A percentile compares a stretch with the other conserved stretches of the same genome.
Evolutionary conservation across 495 filamentous ascomycete genomes (phyloP).

Genomic region (Chlorociboria aeruginascens): DNA sequence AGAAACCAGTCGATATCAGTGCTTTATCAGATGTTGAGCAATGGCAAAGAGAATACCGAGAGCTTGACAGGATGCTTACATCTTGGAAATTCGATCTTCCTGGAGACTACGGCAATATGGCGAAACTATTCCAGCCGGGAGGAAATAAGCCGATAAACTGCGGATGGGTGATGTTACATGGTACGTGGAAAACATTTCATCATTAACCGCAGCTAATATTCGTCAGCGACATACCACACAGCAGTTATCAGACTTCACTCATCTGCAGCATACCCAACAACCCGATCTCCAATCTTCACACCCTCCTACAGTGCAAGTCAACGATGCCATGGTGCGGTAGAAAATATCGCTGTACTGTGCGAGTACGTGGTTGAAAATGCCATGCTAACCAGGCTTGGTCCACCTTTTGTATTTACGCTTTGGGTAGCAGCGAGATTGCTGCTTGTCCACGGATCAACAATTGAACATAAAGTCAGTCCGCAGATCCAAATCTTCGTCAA

Average conservation of each 20-base stretch:
- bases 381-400: slow-evolving; percentile 68
- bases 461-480: slow-evolving; percentile 66
- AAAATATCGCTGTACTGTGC: slow-evolving; percentile 68
- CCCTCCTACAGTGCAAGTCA: slow-evolving; percentile 75
- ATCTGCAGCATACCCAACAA: slow-evolving; percentile 85
- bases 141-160: slow-evolving; percentile 59
- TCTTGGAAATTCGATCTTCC: slow-evolving; percentile 78
- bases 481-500: slow-evolving; percentile 72
- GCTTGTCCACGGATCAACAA: slow-evolving; percentile 77
- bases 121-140: slow-evolving; percentile 52
- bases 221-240: slow-evolving; percentile 34
- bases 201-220: slow-evolving; percentile 18
- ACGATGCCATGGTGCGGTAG: slow-evolving; percentile 67
- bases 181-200: slow-evolving; percentile 40
- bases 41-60: slow-evolving; percentile 79
- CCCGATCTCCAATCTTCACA: slow-evolving; percentile 72
- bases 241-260: slow-evolving; percentile 83
- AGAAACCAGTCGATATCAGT: slow-evolving; percentile 78
- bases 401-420: slow-evolving; percentile 78
- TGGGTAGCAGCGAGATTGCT: slow-evolving; percentile 85
- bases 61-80: slow-evolving; percentile 64
- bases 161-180: slow-evolving; percentile 84
- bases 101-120: slow-evolving; percentile 67
- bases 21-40: slow-evolving; percentile 71
- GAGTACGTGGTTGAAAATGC: slow-evolving; percentile 60